A percentile compares a stretch with the other conserved stretches of the same genome.
These are phyloP conservation scores for Monosporascus sp. DNA, from an alignment of 2,329 filamentous ascomycete species.

Conservation along the genomic window DNA sequence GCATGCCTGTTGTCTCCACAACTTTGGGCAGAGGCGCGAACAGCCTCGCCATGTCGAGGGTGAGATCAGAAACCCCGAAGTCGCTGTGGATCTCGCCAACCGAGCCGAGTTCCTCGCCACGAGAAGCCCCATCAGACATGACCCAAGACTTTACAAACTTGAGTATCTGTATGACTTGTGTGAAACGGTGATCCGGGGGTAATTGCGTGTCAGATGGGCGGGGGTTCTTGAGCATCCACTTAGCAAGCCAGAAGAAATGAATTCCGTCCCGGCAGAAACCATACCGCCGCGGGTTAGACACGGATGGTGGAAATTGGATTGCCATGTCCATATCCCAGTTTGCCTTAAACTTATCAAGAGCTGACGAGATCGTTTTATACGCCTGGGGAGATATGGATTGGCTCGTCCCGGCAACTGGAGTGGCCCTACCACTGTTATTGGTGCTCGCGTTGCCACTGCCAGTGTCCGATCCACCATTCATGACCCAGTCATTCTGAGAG, in stretches of 20 bases:
- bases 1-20: conserved; percentile 37
- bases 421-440: conserved; percentile 40
- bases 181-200: conserved; percentile 54
- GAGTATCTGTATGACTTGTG: conserved; percentile 55
- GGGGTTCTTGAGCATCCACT: conserved; percentile 58
- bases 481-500: conserved; percentile 55
- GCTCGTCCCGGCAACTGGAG: conserved; percentile 36
- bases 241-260: conserved; percentile 70
- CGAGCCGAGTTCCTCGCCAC: conserved; percentile 64
- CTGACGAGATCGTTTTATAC: conserved; percentile 46
- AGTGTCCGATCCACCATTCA: conserved; percentile 35
- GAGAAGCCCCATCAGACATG: conserved; percentile 56
- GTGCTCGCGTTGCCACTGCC: conserved; percentile 38
- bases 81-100: conserved; percentile 64
- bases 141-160: conserved; percentile 59
- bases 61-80: conserved; percentile 60
- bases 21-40: conserved; percentile 56
- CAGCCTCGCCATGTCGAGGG: conserved; percentile 66
- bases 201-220: conserved; percentile 48
- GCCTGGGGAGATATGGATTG: conserved; percentile 39
- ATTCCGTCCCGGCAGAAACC: conserved; percentile 69
- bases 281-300: conserved; percentile 51
- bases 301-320: conserved; percentile 58
- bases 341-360: conserved; percentile 67
- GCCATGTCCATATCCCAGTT: conserved; percentile 68